Percentiles rank a stretch among this genome's conserved stretches.
Conservation (phyloP, 2,329 filamentous ascomycete species). For the Beauveria pseudobassiana region DNA sequence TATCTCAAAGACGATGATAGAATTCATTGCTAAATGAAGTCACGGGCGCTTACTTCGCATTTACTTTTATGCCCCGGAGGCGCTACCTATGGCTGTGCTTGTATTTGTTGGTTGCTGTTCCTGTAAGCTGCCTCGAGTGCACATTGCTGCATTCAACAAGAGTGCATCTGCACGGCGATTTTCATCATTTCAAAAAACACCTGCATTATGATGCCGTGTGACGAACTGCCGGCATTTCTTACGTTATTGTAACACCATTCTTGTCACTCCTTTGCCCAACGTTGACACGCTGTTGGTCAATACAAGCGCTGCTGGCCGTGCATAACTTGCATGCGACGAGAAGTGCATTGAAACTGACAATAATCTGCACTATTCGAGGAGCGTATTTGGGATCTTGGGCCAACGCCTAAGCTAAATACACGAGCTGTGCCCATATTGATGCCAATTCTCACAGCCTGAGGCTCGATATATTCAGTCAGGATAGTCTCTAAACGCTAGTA, state of each 20-base stretch:
- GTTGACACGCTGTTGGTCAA: background rate
- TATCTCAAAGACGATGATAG: no score
- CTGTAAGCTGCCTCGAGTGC: background rate
- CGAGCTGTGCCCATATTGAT: no score
- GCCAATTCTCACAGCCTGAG: background rate
- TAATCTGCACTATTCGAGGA: no score
- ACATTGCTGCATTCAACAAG: background rate
- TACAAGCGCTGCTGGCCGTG: background rate
- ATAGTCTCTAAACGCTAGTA: conserved; percentile 3
- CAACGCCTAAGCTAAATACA: no score
- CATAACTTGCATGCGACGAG: background rate
- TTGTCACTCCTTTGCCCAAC: background rate
- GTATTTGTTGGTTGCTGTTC: no score
- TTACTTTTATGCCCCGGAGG: no score
- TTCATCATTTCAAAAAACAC: background rate
- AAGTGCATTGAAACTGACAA: no score
- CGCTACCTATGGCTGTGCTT: no score
- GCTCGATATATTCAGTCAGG: background rate
- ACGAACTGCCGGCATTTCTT: background rate
- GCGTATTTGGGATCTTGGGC: no score
- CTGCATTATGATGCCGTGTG: no score
- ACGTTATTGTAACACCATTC: background rate
- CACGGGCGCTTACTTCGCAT: no score
- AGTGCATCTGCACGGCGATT: background rate
- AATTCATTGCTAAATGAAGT: no score